These are phyloP conservation scores for Luzula sylvatica DNA, from an alignment of 176 grass and related monocot genomes.

Conservation along the genomic window DNA sequence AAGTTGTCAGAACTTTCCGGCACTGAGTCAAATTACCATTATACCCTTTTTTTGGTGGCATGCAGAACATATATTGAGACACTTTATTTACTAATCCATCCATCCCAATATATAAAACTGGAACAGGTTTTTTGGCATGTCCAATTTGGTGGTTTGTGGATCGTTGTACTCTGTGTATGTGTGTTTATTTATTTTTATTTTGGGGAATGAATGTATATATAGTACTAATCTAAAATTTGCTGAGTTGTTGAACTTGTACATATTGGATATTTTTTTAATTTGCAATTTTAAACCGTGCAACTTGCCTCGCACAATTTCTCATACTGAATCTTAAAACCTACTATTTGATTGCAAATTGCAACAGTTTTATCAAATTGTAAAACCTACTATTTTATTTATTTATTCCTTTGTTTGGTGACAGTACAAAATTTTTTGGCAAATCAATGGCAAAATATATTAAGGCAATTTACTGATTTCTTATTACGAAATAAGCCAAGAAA, in stretches of 20 bases:
- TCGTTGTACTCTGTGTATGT: too few relatives aligned
- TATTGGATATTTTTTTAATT: too few relatives aligned
- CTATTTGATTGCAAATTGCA: constrained; percentile 8
- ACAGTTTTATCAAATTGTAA: background rate
- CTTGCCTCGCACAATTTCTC: too few relatives aligned
- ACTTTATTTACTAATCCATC: background rate
- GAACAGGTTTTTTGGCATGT: constrained; percentile 7
- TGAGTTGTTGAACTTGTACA: too few relatives aligned
- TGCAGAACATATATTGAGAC: too few relatives aligned
- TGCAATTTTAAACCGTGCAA: too few relatives aligned
- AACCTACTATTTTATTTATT: background rate
- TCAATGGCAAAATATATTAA: background rate
- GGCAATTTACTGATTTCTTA: background rate
- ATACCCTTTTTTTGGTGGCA: background rate
- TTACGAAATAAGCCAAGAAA: background rate
- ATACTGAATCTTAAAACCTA: background rate
- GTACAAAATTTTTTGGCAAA: background rate
- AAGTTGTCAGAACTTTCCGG: constrained; percentile 74
- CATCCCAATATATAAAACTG: background rate
- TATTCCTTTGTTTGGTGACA: background rate
- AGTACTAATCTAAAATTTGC: too few relatives aligned
- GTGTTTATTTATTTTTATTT: too few relatives aligned
- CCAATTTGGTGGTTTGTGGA: background rate
- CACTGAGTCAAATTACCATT: constrained; percentile 26
- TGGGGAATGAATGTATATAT: too few relatives aligned